These are phyloP conservation scores for Fusarium penzigii DNA, from an alignment of 2,329 filamentous ascomycete genomes.

Conservation along the genomic window DNA sequence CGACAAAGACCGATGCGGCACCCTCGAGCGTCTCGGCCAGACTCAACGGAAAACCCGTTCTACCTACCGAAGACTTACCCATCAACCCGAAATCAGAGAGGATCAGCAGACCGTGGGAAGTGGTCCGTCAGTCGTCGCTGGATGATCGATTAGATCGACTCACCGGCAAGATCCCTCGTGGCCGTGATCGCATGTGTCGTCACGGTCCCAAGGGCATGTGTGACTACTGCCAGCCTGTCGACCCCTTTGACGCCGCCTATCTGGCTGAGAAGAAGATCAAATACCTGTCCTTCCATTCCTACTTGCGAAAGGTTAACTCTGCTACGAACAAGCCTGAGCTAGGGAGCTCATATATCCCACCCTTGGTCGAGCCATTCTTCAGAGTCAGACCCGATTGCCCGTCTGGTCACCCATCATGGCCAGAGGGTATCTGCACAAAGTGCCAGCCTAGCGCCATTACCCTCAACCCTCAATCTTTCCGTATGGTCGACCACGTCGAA, in stretches of 20 bases:
- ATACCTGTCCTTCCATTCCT: conserved; percentile 92
- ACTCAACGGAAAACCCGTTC: conserved; percentile 76
- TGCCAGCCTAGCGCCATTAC: conserved; percentile 98
- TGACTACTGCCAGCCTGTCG: conserved; percentile 96
- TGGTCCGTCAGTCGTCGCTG: conserved; percentile 81
- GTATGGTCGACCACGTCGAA: conserved; percentile 98
- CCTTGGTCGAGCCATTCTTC: conserved; percentile 89
- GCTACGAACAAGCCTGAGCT: conserved; percentile 95
- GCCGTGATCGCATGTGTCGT: conserved; percentile 86
- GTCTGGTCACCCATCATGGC: conserved; percentile 89
- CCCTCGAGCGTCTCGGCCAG: conserved; percentile 57
- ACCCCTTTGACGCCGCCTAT: conserved; percentile 89
- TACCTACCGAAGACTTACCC: conserved; percentile 66
- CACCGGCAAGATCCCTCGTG: conserved; percentile 84
- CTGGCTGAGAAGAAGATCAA: conserved; percentile 97
- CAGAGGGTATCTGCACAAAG: conserved; percentile 96
- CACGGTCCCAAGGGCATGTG: conserved; percentile 98
- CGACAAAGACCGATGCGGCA: conserved; percentile 33
- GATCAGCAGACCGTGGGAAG: conserved; percentile 68
- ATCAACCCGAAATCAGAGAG: conserved; percentile 68
- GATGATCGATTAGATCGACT: conserved; percentile 85
- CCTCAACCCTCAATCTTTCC: conserved; percentile 87
- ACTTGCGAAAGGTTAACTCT: conserved; percentile 92
- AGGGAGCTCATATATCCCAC: conserved; percentile 93
- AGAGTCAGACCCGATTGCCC: conserved; percentile 87